Percentiles rank a stretch among this genome's conserved stretches.
Conservation (phyloP, 1,284 basidiomycete species). For the Gomphus bonarii region DNA sequence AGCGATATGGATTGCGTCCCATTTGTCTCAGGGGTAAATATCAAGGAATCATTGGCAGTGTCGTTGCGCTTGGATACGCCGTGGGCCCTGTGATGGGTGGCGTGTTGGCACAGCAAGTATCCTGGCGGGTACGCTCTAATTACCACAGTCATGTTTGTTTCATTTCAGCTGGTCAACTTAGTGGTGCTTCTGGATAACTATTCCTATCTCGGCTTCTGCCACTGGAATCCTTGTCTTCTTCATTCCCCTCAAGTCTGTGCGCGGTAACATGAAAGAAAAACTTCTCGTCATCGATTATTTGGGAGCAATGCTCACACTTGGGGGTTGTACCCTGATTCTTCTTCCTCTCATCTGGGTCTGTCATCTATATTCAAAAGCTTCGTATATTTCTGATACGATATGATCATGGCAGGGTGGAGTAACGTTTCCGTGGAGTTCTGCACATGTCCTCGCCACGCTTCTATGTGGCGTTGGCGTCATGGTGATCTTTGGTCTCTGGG, state of each 20-base stretch:
- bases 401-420: constrained; percentile 1
- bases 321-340: constrained; percentile 26
- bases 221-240: constrained; percentile 47
- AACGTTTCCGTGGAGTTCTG: constrained; percentile 46
- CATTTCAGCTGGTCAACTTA: constrained; percentile 18
- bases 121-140: constrained; percentile 44
- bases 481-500: constrained; percentile 56
- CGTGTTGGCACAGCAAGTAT: constrained; percentile 40
- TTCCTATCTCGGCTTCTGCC: constrained; percentile 45
- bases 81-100: constrained; percentile 54
- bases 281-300: constrained; percentile 54
- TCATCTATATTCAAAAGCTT: not conserved
- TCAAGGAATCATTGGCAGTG: constrained; percentile 49
- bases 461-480: constrained; percentile 45
- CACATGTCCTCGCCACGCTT: constrained; percentile 52
- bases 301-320: constrained; percentile 48
- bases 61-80: constrained; percentile 39
- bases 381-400: not conserved
- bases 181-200: constrained; percentile 61
- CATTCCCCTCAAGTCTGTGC: constrained; percentile 55
- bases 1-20: not conserved
- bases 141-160: not conserved
- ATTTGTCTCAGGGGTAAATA: constrained; percentile 41
- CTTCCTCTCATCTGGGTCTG: constrained; percentile 3
- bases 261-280: constrained; percentile 42